Evolutionary conservation across 352 stramenopile species (phyloP), one percentile per base, ranked within the genome.

Genomic region (Aphanomyces cochlioides): DNA sequence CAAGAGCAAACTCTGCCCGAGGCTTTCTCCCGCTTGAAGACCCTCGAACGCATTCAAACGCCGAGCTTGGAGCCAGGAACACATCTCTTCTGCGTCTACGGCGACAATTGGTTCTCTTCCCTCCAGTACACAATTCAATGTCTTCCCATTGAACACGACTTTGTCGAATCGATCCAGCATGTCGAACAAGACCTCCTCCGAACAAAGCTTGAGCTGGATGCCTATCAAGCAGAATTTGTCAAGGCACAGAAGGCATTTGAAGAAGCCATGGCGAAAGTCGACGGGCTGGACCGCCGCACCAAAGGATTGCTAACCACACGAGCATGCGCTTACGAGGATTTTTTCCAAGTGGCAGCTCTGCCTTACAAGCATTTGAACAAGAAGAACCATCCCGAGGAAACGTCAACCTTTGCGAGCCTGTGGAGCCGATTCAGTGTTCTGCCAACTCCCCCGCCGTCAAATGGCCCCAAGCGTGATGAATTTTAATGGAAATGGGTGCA

Each of bases 91-190:
- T 91, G 83, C 50, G 88, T 95, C 47, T 95, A 95, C 69, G 88
- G 88, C 56, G 88, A 95, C 78, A 95, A 95, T 68, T 95, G 88
- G 88, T 79, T 95, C 67, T 93, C 85, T 48, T 78, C 83, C 28
- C 83, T 93, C 71, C 92, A 92, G 73, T 95, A 95, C 80, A 91
- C 86, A 69, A 89, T 95, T 74, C 91, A 93, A 74, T 85, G 78
- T 67, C 60, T 72, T 1, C 76, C 78, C n/a, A 74, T 95, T 17
- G 69, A 80, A 37, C 79, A 70, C 39, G 37, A 50, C 36, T 38
- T 17, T 5, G 54, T 56, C 47, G 40, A 54, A 8, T 64, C 57
- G 7, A 94, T 95, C 70, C 82, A 92, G 64, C 73, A 84, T 58
- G 87, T 78, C 34, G 88, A 95, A 73, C 79, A 81, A 36, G 83